These are phyloP conservation scores for Lasiodiplodia sp. DNA, from an alignment of 2,329 filamentous ascomycete species.

Conservation along the genomic window DNA sequence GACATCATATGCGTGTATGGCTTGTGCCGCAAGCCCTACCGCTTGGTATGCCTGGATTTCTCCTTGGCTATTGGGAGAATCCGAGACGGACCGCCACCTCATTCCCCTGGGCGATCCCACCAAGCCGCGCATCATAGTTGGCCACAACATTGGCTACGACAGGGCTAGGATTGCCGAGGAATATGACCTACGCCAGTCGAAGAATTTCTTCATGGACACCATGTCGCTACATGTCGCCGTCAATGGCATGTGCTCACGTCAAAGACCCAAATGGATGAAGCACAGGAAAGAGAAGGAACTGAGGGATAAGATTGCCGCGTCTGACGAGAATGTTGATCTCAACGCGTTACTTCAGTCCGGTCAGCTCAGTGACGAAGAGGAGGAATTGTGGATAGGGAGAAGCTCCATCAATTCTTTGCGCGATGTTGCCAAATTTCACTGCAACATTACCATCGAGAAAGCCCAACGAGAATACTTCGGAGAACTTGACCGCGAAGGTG, in stretches of 20 bases:
- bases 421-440: constrained; percentile 96
- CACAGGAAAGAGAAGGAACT: constrained; percentile 89
- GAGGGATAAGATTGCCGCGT: constrained; percentile 77
- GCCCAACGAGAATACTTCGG: constrained; percentile 85
- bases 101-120: constrained; percentile 84
- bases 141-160: constrained; percentile 96
- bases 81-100: constrained; percentile 77
- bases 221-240: constrained; percentile 98
- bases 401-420: constrained; percentile 95
- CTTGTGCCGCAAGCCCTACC: constrained; percentile 86
- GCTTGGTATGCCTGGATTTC: constrained; percentile 99
- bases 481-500: constrained; percentile 74
- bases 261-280: constrained; percentile 96
- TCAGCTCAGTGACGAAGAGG: constrained; percentile 78
- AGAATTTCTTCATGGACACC: constrained; percentile 90
- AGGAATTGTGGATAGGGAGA: constrained; percentile 92
- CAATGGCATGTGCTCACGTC: constrained; percentile 98
- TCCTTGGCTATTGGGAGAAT: constrained; percentile 89
- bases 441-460: constrained; percentile 91
- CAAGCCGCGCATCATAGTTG: constrained; percentile 79
- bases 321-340: constrained; percentile 75
- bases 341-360: constrained; percentile 73
- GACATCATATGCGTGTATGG: constrained; percentile 93
- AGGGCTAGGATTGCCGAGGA: constrained; percentile 88
- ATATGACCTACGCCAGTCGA: constrained; percentile 82